Percentiles rank a stretch among this genome's conserved stretches.
Conservation (phyloP, 306 rosid species). For the Nissolia schottii region DNA sequence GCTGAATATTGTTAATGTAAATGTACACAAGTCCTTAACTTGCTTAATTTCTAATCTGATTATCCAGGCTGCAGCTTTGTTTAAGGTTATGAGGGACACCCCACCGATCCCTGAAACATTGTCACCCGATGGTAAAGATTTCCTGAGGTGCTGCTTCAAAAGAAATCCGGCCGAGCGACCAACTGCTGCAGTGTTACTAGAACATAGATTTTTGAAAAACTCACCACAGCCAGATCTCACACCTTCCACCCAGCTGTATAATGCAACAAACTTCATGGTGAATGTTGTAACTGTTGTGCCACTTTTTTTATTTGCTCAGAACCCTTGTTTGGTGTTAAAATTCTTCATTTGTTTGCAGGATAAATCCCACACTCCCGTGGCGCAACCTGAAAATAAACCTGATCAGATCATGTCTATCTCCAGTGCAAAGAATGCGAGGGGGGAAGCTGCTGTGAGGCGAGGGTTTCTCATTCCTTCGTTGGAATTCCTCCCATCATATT, state of each 20-base stretch:
- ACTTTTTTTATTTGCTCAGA: not conserved
- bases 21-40: slow-evolving; percentile 10
- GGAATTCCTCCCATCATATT: slow-evolving; percentile 15
- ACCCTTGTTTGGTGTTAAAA: not conserved
- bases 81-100: slow-evolving; percentile 76
- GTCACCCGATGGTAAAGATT: slow-evolving; percentile 72
- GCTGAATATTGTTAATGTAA: not conserved
- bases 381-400: slow-evolving; percentile 37
- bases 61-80: slow-evolving; percentile 89
- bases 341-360: slow-evolving; percentile 45
- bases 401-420: slow-evolving; percentile 38
- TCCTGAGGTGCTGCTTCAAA: slow-evolving; percentile 70
- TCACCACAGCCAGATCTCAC: slow-evolving; percentile 47
- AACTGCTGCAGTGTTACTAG: slow-evolving; percentile 65
- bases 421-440: slow-evolving; percentile 23
- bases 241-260: slow-evolving; percentile 29
- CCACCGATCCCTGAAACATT: slow-evolving; percentile 81
- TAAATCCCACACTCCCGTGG: slow-evolving; percentile 43
- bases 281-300: slow-evolving; percentile 12
- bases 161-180: slow-evolving; percentile 87
- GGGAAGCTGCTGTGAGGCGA: slow-evolving; percentile 45
- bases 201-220: slow-evolving; percentile 71
- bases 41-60: slow-evolving; percentile 10
- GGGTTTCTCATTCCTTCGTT: slow-evolving; percentile 20
- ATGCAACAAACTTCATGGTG: slow-evolving; percentile 47